Evolutionary conservation across 495 filamentous ascomycete genomes (phyloP).

Genomic region (Daldinia bambusicola): DNA sequence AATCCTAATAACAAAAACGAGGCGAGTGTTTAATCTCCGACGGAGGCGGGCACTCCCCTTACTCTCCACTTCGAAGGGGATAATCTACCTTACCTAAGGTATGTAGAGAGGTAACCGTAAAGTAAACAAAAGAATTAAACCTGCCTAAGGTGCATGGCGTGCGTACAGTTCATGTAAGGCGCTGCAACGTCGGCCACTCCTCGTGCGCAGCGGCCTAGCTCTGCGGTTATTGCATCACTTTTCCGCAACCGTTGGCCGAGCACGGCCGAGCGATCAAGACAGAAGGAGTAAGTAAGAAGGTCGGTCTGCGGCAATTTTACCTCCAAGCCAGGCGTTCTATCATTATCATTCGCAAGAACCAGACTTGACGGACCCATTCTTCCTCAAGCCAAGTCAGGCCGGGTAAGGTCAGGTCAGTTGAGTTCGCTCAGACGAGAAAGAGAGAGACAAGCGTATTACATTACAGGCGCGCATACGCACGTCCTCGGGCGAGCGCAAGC

Average conservation of each 20-base stretch:
- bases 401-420: too few relatives aligned
- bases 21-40: slow-evolving; percentile 32
- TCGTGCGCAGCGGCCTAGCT: slow-evolving; percentile 21
- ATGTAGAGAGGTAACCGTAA: too few relatives aligned
- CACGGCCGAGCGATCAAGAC: slow-evolving; percentile 12
- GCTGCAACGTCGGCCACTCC: slow-evolving; percentile 33
- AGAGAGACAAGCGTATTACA: too few relatives aligned
- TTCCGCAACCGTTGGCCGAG: slow-evolving; percentile 21
- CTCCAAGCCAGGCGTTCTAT: background rate
- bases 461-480: background rate
- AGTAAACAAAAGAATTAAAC: background rate
- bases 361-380: background rate
- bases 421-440: background rate
- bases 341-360: background rate
- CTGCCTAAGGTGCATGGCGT: slow-evolving; percentile 22
- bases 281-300: slow-evolving; percentile 16
- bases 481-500: slow-evolving; percentile 1
- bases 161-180: slow-evolving; percentile 28
- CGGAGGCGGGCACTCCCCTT: slow-evolving; percentile 17
- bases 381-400: background rate
- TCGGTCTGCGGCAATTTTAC: slow-evolving; percentile 23
- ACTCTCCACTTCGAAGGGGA: background rate
- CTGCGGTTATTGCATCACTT: slow-evolving; percentile 10
- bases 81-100: background rate
- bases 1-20: background rate